Evolutionary conservation across 257 asterid species (phyloP), one percentile per base, ranked within the genome.

Genomic region (Parsonsia alboflavescens): DNA sequence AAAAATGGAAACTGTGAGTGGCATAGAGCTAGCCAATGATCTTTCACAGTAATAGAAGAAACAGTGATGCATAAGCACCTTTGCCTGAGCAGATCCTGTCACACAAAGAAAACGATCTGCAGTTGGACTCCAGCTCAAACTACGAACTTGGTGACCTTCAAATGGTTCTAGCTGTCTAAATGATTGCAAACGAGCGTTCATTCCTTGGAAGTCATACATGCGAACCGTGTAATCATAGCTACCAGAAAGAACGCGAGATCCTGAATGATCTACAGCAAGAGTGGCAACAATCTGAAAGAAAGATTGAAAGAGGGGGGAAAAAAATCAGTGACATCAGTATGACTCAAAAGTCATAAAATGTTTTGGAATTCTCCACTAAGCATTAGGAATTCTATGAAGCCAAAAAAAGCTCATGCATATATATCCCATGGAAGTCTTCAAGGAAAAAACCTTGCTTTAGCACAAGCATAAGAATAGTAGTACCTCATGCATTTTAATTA

Each of bases 21-120:
- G 49, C 76, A 74, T 75, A 63, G 59, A 57, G 73, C 39, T 13
- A 61, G 30, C 46, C 12, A 28, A 75, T 56, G 63, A 67, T 7
- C 68, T 70, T 33, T 72, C 67, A 78, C 9, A 50, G 65, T 52
- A 10, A 61, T 17, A 48, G 44, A 39, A 22, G 7, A 56, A 39
- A 58, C 10, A 56, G 33, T 13, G 22, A 58, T 26, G 8, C 52
- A 73, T 69, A 74, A 63, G 78, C 68, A 92, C 99, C 96, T 94
- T 94, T 78, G 97, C 96, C 84, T 94, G 99, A 76, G 98, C 99
- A 70, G 99, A 94, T 72, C 99, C 99, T 74, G 97, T 92, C 71
- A 94, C 96, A 73, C 99, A 94, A 82, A 94, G 84, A 86, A 94
- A 94, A 8, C 90, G 88, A 83, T 91, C 99, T 5, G 98, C 72